These are phyloP conservation scores for Brassica rapa DNA, from an alignment of 345 rosid genomes.

Conservation along the genomic window DNA sequence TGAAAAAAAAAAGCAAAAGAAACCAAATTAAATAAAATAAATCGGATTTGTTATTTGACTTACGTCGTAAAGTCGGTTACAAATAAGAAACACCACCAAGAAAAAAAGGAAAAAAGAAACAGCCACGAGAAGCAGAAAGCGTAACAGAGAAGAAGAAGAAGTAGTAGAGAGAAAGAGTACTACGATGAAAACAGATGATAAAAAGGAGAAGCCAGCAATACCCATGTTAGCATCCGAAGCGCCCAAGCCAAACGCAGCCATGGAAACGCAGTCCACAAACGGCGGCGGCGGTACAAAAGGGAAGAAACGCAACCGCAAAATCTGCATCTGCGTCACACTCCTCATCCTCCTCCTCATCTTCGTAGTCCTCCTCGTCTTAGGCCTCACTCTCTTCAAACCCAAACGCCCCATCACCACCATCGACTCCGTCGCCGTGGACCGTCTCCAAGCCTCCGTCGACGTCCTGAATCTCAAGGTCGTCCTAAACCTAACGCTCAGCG, in stretches of 20 bases:
- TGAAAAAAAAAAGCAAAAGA: neutral
- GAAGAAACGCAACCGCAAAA: conserved; percentile 42
- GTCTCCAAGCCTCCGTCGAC: conserved; percentile 45
- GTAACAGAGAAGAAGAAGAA: conserved; percentile 24
- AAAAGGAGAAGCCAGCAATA: conserved; percentile 22
- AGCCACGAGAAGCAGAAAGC: conserved; percentile 9
- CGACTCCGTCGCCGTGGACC: conserved; percentile 47
- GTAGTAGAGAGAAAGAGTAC: neutral
- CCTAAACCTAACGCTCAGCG: conserved; percentile 57
- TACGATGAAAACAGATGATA: conserved; percentile 1
- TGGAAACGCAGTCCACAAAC: conserved; percentile 35
- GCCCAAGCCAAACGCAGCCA: conserved; percentile 26
- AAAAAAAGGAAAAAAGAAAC: neutral
- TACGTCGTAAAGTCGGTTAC: neutral
- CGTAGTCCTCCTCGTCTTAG: conserved; percentile 51
- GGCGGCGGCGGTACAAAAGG: conserved; percentile 2
- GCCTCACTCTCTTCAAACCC: conserved; percentile 75
- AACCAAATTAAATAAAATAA: neutral
- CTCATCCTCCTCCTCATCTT: conserved; percentile 38
- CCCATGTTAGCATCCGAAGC: conserved; percentile 15
- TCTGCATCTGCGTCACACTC: conserved; percentile 45
- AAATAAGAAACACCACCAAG: neutral
- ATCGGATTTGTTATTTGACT: neutral
- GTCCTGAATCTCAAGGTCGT: conserved; percentile 10
- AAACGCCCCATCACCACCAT: conserved; percentile 51